Conservation (phyloP, 192 early-diverging fungal genomes). For the Geranomyces variabilis region DNA sequence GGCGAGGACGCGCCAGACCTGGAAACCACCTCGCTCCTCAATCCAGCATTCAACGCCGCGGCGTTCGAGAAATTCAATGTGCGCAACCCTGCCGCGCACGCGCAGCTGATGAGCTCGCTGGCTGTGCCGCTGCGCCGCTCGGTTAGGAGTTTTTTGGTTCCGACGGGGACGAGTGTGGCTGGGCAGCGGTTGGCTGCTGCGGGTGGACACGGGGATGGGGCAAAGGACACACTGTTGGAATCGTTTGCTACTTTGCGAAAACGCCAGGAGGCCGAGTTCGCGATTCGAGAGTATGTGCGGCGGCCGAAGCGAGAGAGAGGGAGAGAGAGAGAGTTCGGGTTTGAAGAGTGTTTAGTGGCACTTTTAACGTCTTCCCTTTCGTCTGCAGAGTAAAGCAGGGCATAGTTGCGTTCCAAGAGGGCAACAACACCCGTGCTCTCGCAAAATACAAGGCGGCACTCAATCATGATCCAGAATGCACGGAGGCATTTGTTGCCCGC, state of each 20-base stretch:
- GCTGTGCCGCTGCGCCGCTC: neutral
- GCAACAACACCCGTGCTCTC: constrained; percentile 7
- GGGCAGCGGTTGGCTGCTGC: neutral
- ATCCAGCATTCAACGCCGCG: no score
- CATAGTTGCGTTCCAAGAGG: constrained; percentile 12
- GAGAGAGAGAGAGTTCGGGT: no score
- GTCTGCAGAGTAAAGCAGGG: constrained; percentile 22
- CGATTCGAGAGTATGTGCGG: constrained; percentile 8
- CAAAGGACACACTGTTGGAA: neutral
- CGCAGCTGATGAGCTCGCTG: neutral
- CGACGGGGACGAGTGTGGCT: neutral
- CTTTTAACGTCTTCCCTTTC: neutral
- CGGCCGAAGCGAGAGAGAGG: constrained; percentile 2
- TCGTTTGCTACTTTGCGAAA: neutral
- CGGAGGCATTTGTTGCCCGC: constrained; percentile 27
- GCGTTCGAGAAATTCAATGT: neutral
- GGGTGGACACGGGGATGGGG: no score
- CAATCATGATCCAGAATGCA: constrained; percentile 24
- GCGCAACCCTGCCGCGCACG: constrained; percentile 1
- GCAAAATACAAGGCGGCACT: constrained; percentile 23
- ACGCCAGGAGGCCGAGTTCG: constrained; percentile 21
- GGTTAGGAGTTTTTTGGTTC: neutral
- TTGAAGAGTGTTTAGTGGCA: no score
- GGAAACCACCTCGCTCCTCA: no score
- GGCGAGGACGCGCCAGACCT: no score